phyloP scores from a whole-genome alignment of 2,329 filamentous ascomycete genomes.

The Thermothelomyces thermophilus region DNA sequence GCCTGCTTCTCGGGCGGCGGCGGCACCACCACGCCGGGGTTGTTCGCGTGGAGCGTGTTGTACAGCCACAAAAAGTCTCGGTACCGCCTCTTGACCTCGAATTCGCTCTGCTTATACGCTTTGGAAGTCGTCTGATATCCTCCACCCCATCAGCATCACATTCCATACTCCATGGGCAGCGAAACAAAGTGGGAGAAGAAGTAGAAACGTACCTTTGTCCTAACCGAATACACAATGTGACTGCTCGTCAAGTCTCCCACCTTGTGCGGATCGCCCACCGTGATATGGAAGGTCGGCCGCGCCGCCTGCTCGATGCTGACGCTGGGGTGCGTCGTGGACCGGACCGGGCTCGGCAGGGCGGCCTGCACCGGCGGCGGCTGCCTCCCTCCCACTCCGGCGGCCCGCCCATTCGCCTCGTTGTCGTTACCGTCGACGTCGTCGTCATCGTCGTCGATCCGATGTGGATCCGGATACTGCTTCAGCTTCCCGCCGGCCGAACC shows the following conservation, averaged over 20 bases:
- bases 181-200: not conserved
- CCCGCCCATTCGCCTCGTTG: slow-evolving; percentile 31
- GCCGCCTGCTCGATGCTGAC: slow-evolving; percentile 89
- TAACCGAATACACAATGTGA: slow-evolving; percentile 94
- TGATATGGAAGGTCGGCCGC: slow-evolving; percentile 85
- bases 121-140: slow-evolving; percentile 84
- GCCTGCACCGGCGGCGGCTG: slow-evolving; percentile 60
- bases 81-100: slow-evolving; percentile 88
- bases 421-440: slow-evolving; percentile 62
- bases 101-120: slow-evolving; percentile 87
- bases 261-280: slow-evolving; percentile 93
- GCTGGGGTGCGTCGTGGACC: slow-evolving; percentile 60
- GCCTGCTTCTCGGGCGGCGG: slow-evolving; percentile 97
- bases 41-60: slow-evolving; percentile 87
- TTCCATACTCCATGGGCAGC: not conserved
- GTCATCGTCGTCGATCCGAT: slow-evolving; percentile 68
- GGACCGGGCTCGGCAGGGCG: slow-evolving; percentile 45
- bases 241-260: slow-evolving; percentile 94
- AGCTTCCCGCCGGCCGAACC: slow-evolving; percentile 19
- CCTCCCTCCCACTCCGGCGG: slow-evolving; percentile 31
- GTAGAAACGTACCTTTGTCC: slow-evolving; percentile 64
- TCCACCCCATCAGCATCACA: no score
- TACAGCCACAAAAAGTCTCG: slow-evolving; percentile 98
- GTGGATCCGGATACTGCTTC: slow-evolving; percentile 44
- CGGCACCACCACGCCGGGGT: slow-evolving; percentile 89